Evolutionary conservation across 2,329 filamentous ascomycete species (phyloP), one percentile per base, ranked within the genome.

Genomic region (Dactylella cylindrospora): DNA sequence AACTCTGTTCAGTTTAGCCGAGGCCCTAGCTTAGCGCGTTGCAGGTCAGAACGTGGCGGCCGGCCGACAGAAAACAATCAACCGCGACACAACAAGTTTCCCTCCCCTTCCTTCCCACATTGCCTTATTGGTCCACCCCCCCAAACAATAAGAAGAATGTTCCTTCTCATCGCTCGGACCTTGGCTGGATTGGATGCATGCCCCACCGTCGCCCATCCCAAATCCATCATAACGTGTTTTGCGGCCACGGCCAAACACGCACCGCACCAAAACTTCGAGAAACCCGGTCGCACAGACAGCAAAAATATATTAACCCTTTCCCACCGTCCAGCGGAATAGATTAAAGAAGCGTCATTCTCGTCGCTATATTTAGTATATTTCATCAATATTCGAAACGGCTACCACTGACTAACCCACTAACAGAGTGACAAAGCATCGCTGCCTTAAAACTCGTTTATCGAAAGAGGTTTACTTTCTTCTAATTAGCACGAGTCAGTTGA

Each of bases 321-420:
- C 5, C n/a, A n/a, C n/a, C n/a, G n/a, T n/a, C n/a, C n/a, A n/a
- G 38, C 43, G 43, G 50, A 62, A 62, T 62, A 62, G 49, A 62
- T 62, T 62, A 62, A 62, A 62, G n/a, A 53, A 49, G 49, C 57
- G 57, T 62, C 57, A 62, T 62, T 41, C 29, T 36, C 29, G 32
- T 39, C 22, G 9, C 57, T 53, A 62, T 49, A 54, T 62, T 62
- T 62, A 62, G 57, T 36, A 54, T 22, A n/a, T 36, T 33, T 31
- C 35, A 35, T 28, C 43, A 36, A 49, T 54, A 50, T 54, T 62
- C 57, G 57, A 62, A 62, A 62, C 57, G 57, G 57, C 57, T 44
- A 62, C n/a, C n/a, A n/a, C n/a, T n/a, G n/a, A n/a, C n/a, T n/a
- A n/a, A n/a, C n/a, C n/a, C n/a, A n/a, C n/a, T n/a, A n/a, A n/a